Conservation (phyloP, 164 flowering plant genomes). For the Magnolia changhungtana region DNA sequence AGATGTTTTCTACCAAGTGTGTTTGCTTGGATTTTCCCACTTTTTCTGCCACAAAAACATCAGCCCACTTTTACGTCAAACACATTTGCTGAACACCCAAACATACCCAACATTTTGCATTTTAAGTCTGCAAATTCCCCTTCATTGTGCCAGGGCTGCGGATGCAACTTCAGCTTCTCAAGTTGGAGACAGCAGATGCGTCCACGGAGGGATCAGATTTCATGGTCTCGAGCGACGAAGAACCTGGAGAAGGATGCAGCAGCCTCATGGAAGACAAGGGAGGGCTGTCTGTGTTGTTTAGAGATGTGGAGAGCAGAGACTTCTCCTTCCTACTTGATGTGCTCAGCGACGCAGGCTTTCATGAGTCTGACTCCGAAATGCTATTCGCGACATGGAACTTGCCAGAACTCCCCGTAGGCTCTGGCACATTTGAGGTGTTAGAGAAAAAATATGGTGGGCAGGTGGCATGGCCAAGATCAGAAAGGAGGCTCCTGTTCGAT, state of each 20-base stretch:
- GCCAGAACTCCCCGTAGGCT: conserved; percentile 44
- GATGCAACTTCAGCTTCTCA: conserved; percentile 51
- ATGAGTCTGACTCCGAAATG: conserved; percentile 19
- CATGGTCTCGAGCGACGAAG: conserved; percentile 53
- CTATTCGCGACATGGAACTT: conserved; percentile 37
- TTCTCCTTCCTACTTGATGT: conserved; percentile 63
- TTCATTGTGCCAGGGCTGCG: conserved; percentile 30
- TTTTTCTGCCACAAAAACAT: neutral
- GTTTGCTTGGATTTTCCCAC: neutral
- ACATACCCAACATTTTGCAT: neutral
- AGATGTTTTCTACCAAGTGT: neutral
- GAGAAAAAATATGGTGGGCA: conserved; percentile 68
- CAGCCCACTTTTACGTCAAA: too few relatives aligned
- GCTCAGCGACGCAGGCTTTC: conserved; percentile 42
- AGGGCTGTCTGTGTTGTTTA: neutral
- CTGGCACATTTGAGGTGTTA: conserved; percentile 46
- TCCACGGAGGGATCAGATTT: conserved; percentile 43
- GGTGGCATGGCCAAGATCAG: conserved; percentile 46
- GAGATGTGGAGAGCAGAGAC: conserved; percentile 25
- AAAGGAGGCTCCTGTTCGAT: conserved; percentile 73
- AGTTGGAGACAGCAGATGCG: conserved; percentile 41
- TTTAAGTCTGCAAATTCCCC: neutral
- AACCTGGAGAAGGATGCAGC: conserved; percentile 14
- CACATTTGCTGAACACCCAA: neutral
- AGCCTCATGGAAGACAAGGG: conserved; percentile 6